Percentiles rank a stretch among this genome's conserved stretches.
phyloP scores from a whole-genome alignment of 495 filamentous ascomycete species.

The Penicillium fimorum region DNA sequence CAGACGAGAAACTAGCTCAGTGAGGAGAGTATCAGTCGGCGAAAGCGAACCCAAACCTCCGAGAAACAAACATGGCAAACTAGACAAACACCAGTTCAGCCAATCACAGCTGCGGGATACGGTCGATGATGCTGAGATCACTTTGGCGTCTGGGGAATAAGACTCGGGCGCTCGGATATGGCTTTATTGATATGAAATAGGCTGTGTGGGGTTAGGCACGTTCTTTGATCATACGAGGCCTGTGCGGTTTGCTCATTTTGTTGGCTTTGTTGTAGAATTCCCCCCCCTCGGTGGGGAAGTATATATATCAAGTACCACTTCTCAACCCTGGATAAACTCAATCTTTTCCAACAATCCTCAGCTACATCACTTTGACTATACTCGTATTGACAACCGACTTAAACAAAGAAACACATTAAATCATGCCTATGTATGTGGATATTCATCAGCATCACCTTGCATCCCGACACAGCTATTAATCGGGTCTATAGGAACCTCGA shows the following conservation, averaged over 20 bases:
- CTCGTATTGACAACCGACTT: background rate
- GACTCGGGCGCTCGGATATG: slow-evolving; percentile 7
- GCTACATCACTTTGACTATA: background rate
- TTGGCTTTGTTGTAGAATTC: background rate
- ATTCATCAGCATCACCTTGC: background rate
- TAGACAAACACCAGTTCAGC: slow-evolving; percentile 27
- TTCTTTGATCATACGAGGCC: background rate
- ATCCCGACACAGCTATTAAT: background rate
- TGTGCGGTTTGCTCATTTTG: slow-evolving; percentile 5
- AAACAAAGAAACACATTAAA: background rate
- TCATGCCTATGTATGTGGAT: slow-evolving; percentile 31
- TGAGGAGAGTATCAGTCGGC: slow-evolving; percentile 1
- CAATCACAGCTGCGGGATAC: slow-evolving; percentile 19
- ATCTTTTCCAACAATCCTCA: background rate
- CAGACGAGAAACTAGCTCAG: background rate
- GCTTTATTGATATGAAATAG: slow-evolving; percentile 3
- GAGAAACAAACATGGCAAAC: slow-evolving; percentile 41
- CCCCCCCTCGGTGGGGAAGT: background rate
- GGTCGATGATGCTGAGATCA: slow-evolving; percentile 23
- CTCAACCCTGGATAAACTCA: background rate
- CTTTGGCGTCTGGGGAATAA: background rate
- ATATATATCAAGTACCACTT: slow-evolving; percentile 11
- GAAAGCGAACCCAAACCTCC: slow-evolving; percentile 1
- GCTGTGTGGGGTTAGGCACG: background rate
- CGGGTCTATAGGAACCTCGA: slow-evolving; percentile 41